These are phyloP conservation scores for Nigrospora osmanthi DNA, from an alignment of 2,329 filamentous ascomycete species.

Conservation along the genomic window DNA sequence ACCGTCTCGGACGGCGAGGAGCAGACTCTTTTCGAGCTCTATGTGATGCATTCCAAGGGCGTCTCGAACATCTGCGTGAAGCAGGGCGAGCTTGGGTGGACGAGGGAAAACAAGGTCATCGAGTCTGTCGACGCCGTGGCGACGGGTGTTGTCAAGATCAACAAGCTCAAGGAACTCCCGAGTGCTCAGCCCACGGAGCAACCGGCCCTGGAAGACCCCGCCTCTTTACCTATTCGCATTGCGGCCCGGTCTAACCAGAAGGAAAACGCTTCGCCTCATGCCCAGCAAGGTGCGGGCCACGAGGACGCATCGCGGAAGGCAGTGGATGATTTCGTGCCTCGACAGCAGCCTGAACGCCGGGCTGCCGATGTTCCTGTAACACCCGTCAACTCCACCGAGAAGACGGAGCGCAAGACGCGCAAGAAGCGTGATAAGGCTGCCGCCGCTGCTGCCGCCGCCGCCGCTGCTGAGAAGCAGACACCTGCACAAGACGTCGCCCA, in stretches of 20 bases:
- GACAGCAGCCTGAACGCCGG: conserved; percentile 16
- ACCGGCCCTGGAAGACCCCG: conserved; percentile 21
- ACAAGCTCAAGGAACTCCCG: conserved; percentile 53
- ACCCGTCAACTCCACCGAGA: conserved; percentile 19
- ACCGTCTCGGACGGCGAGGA: conserved; percentile 58
- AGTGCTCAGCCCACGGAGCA: conserved; percentile 32
- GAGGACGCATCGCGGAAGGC: conserved; percentile 14
- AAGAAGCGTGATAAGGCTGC: conserved; percentile 50
- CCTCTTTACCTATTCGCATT: conserved; percentile 18
- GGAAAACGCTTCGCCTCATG: conserved; percentile 12
- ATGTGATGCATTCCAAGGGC: conserved; percentile 95
- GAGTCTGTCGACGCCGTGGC: conserved; percentile 68
- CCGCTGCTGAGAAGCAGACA: conserved; percentile 34
- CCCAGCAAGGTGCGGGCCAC: conserved; percentile 12
- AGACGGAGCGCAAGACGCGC: conserved; percentile 21
- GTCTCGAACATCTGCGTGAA: conserved; percentile 86
- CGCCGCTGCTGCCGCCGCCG: conserved; percentile 26
- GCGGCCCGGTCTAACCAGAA: conserved; percentile 14
- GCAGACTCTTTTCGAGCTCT: conserved; percentile 81
- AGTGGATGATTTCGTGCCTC: conserved; percentile 8
- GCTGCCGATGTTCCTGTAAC: conserved; percentile 15
- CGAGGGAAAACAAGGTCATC: conserved; percentile 80
- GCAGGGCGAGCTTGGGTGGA: conserved; percentile 87
- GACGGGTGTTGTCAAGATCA: conserved; percentile 66
- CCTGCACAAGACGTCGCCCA: conserved; percentile 22